phyloP scores from a whole-genome alignment of 352 stramenopile species.

The Saprolegnia parasitica region DNA sequence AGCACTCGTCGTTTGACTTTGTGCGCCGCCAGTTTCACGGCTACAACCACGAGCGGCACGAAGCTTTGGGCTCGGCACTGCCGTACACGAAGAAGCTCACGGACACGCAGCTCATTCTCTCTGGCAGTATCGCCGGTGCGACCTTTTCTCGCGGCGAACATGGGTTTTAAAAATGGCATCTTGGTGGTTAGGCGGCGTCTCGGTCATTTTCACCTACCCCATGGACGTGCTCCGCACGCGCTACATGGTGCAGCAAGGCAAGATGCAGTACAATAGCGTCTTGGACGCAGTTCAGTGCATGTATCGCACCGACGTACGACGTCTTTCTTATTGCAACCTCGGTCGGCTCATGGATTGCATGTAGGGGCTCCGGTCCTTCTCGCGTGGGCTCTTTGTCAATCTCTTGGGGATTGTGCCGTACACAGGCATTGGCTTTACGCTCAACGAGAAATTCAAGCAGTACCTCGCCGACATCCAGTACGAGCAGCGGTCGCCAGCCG shows the following conservation, averaged over 20 bases:
- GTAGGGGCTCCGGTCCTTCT: constrained; percentile 63
- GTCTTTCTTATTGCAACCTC: background rate
- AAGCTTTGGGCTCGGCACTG: constrained; percentile 25
- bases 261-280: constrained; percentile 65
- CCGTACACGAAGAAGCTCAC: constrained; percentile 56
- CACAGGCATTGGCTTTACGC: constrained; percentile 77
- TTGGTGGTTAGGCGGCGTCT: constrained; percentile 38
- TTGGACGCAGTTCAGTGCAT: constrained; percentile 63
- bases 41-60: constrained; percentile 48
- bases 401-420: constrained; percentile 80
- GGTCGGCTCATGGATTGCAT: constrained; percentile 66
- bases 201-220: constrained; percentile 69
- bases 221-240: constrained; percentile 76
- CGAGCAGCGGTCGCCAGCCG: constrained; percentile 8
- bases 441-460: constrained; percentile 83
- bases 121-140: constrained; percentile 58
- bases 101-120: constrained; percentile 68
- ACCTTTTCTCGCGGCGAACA: background rate
- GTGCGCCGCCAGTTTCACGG: constrained; percentile 75
- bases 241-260: constrained; percentile 85
- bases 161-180: too few relatives aligned
- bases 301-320: constrained; percentile 54
- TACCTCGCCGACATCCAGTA: constrained; percentile 36
- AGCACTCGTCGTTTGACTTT: constrained; percentile 71
- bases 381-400: constrained; percentile 63